phyloP scores from a whole-genome alignment of 306 rosid genomes.

The Cyamopsis tetragonoloba region DNA sequence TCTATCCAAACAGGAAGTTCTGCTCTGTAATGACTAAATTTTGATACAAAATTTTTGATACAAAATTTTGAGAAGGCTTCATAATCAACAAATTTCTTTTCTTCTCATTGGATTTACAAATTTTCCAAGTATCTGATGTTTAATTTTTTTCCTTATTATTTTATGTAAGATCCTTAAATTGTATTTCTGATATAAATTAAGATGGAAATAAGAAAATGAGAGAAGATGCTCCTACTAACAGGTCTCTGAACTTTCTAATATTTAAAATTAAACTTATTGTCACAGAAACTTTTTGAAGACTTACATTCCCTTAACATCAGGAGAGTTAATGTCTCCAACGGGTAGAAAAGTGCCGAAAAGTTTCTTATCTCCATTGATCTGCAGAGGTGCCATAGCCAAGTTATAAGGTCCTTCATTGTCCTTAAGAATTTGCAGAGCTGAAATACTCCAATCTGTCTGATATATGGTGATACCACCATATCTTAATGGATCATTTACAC shows the following conservation, averaged over 20 bases:
- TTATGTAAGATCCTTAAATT: background rate
- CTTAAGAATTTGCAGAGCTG: slow-evolving; percentile 80
- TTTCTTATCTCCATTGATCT: slow-evolving; percentile 95
- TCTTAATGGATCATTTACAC: slow-evolving; percentile 88
- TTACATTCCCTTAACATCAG: slow-evolving; percentile 86
- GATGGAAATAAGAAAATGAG: background rate
- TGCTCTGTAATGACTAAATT: too few relatives aligned
- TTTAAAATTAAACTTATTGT: background rate
- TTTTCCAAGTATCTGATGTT: background rate
- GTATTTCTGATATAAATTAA: background rate
- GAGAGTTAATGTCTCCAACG: slow-evolving; percentile 65
- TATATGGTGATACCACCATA: slow-evolving; percentile 81
- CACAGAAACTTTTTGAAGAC: slow-evolving; percentile 18
- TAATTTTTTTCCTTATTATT: background rate
- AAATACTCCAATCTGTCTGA: slow-evolving; percentile 95
- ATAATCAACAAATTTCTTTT: background rate
- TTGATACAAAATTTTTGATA: background rate
- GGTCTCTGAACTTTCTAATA: background rate
- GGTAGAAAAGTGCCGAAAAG: slow-evolving; percentile 89
- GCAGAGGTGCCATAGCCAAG: slow-evolving; percentile 89
- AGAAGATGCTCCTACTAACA: background rate
- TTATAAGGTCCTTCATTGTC: slow-evolving; percentile 90
- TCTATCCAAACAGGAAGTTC: too few relatives aligned
- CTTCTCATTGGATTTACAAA: too few relatives aligned
- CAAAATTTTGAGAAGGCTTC: background rate